Evolutionary conservation across 164 flowering plant species (phyloP), one percentile per base, ranked within the genome.

Genomic region (Liriodendron chinense): DNA sequence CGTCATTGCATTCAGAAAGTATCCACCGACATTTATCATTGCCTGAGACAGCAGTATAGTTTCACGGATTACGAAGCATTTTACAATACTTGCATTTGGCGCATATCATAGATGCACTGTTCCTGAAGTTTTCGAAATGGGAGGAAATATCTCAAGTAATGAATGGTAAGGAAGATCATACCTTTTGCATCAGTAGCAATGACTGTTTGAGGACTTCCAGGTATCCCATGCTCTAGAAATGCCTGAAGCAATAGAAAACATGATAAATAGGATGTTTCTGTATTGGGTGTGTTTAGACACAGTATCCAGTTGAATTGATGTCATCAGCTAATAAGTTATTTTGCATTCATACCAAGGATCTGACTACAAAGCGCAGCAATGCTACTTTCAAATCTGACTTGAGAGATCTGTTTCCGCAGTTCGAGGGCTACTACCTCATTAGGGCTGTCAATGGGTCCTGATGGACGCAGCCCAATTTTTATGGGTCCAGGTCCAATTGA

Each of bases 131-230:
- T 53, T 16, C 16, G 2, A 53, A 53, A 34, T 34, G 59, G 18
- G 59, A 53, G 12, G 59, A 53, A 13, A 53, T 7, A 53, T 12
- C 43, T 34, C 18, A 53, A 53, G 59, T 9, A 16, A 53, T 53
- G 59, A 9, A 53, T 10, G 1, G 59, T 34, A 16, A 53, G 59
- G 18, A 7, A 53, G 13, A 53, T 25, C 28, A 69, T 87, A 92
- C 97, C 95, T 93, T 89, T 74, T 82, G 89, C 97, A 94, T 93
- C 75, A 90, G 68, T 34, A n/a, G 82, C 90, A 69, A 90, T 83
- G 47, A 90, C 85, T 84, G 84, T 83, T 75, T 89, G 88, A 18
- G 97, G 90, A 77, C 85, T 90, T 62, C 88, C 88, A 9, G 94
- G 98, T 73, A 92, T 85, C 75, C 97, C 98, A 78, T 90, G 77